Base-by-base conservation (phyloP, 768 basidiomycete genomes). In the Hortiboletus flavorubellus region DNA sequence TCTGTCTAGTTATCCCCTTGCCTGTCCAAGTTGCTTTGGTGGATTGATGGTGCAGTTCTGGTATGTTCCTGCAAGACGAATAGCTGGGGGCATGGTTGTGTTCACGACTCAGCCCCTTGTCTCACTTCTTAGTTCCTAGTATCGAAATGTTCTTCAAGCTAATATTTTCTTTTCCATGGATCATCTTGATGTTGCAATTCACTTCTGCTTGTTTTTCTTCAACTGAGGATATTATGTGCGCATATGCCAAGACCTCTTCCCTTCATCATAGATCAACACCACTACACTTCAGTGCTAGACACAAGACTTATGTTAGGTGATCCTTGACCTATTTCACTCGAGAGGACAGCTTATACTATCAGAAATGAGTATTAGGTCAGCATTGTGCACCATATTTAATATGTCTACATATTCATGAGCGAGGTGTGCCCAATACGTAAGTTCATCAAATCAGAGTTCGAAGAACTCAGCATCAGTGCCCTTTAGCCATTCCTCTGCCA, bases 401-500 rank as follows among this genome's bases (percentile, higher is more conserved):
- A 68, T 59, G 8, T 55, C 64, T 41, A 46, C 29, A 12, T 58
- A 63, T 11, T 60, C 55, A 35, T 62, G 34, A 16, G 54, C 53
- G n/a, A 66, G 43, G 50, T 55, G 67, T 68, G 48, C 35, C 39
- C n/a, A 46, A 39, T 39, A 15, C 8, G 30, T 63, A 23, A 50
- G 55, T 33, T 34, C 5, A 9, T 43, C 21, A 6, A 14, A 23
- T 30, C 40, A 43, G 21, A 18, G 23, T 37, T 34, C 5, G 26
- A 15, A 34, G 31, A 44, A 51, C 66, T 49, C n/a, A 72, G 70
- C 60, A 16, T 72, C 70, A 18, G 61, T 51, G 18, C 62, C 69
- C 48, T 67, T 64, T 23, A 72, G 21, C 70, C 69, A 70, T 46
- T 70, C 68, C 18, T 70, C 69, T 37, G 44, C 63, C 9, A 66